phyloP scores from a whole-genome alignment of 495 filamentous ascomycete species.

The Geopyxis carbonaria region DNA sequence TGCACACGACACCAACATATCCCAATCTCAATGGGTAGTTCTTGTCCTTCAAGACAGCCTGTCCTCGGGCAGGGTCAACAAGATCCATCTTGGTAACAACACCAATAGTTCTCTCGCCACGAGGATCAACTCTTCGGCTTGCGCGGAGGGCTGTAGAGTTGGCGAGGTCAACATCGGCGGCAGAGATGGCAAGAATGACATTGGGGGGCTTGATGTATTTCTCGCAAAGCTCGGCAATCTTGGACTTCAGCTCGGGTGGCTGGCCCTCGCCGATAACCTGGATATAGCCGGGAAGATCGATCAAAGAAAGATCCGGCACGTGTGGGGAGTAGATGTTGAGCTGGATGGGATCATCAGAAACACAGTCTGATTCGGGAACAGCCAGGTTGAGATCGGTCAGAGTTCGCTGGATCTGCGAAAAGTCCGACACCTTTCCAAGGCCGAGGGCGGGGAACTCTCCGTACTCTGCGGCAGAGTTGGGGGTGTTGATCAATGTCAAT shows the following conservation, averaged over 20 bases:
- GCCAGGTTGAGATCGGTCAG: conserved; percentile 89
- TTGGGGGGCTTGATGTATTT: conserved; percentile 96
- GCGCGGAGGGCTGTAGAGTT: conserved; percentile 89
- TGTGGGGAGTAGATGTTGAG: conserved; percentile 87
- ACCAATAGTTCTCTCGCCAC: conserved; percentile 90
- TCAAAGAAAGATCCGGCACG: conserved; percentile 88
- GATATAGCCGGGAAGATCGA: conserved; percentile 94
- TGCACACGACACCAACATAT: conserved; percentile 92
- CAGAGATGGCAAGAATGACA: conserved; percentile 91
- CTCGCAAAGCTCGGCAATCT: conserved; percentile 91
- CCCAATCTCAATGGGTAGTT: conserved; percentile 90
- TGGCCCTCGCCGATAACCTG: conserved; percentile 86
- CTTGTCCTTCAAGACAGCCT: conserved; percentile 59
- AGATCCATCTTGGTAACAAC: conserved; percentile 99
- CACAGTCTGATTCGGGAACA: conserved; percentile 75
- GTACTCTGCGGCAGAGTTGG: conserved; percentile 76
- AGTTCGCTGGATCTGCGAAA: conserved; percentile 78
- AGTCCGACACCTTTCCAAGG: conserved; percentile 80
- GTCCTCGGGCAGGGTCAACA: conserved; percentile 66
- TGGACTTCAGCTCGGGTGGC: conserved; percentile 78
- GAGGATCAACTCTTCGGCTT: conserved; percentile 78
- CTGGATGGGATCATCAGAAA: conserved; percentile 92
- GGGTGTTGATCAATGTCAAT: conserved; percentile 89
- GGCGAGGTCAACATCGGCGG: conserved; percentile 89
- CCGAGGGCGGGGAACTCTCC: conserved; percentile 92